Base-by-base conservation (phyloP, 495 filamentous ascomycete species). In the Podospora comata region DNA sequence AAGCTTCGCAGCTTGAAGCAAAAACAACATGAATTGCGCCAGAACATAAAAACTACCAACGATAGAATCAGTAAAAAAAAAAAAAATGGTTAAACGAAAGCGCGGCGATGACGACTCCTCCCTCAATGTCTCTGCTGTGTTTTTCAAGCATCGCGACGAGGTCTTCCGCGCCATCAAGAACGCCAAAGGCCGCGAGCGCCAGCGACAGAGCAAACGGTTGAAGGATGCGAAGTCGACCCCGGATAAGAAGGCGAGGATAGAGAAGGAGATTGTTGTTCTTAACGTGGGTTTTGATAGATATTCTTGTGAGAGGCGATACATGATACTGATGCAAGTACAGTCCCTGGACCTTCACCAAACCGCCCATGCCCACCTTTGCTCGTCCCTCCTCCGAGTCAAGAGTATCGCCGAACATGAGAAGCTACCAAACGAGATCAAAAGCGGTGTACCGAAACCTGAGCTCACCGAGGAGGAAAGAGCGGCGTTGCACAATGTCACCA, bases 151-250 rank as follows among this genome's bases (percentile, higher is more conserved):
- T 68, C 84, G 86, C 39, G 85, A 85, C 65, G 76, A 86, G 23
- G 82, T 97, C 9, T 83, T 84, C 59, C 84, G 87, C 23, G 90
- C 87, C 0, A 81, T 97, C 53, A 96, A 95, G 77, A 81, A 86
- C 1, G 91, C 90, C 28, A 93, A 92, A 67, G 92, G 91, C 18
- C 94, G 94, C 76, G 94, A 97, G 80, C 84, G 92, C 70, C 94
- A 97, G 79, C 97, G 96, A 67, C 83, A 93, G 58, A 88, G 90
- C 34, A 89, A 92, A 64, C 81, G 93, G 48, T 81, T 90, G 26
- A 93, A 90, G 77, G 87, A 87, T 30, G 87, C 89, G 2, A 85
- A 82, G 70, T 64, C 77, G 23, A 81, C 84, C n/a, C 79, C 84
- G 18, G 81, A 82, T 20, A 82, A 86, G 75, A 69, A 78, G 26